Evolutionary conservation across 345 rosid genomes (phyloP).

Genomic region (Salix dunnii): DNA sequence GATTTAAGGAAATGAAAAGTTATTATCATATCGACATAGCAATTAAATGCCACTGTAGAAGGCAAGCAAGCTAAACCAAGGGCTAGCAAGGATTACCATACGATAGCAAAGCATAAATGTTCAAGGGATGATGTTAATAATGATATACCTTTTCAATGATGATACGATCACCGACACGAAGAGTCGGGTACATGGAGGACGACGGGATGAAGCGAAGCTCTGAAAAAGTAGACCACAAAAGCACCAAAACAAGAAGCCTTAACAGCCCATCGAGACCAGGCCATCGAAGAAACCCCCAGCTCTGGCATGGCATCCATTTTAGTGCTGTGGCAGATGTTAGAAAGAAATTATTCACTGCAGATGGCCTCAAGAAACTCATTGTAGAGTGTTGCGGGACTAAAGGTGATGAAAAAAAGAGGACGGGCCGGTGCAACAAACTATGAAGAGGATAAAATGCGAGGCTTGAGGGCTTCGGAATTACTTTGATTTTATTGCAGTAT

Average conservation of each 20-base stretch:
- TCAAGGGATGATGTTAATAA: too few relatives aligned
- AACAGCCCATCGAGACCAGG: slow-evolving; percentile 39
- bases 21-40: too few relatives aligned
- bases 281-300: slow-evolving; percentile 40
- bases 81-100: too few relatives aligned
- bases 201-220: slow-evolving; percentile 39
- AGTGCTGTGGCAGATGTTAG: slow-evolving; percentile 5
- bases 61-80: too few relatives aligned
- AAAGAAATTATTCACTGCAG: slow-evolving; percentile 21
- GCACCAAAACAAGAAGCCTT: slow-evolving; percentile 22
- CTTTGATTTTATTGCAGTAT: too few relatives aligned
- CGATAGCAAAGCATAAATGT: not conserved
- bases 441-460: not conserved
- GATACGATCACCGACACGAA: slow-evolving; percentile 44
- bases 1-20: too few relatives aligned
- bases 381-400: not conserved
- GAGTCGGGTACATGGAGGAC: slow-evolving; percentile 47
- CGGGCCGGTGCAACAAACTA: not conserved
- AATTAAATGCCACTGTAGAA: too few relatives aligned
- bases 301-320: slow-evolving; percentile 48
- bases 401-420: too few relatives aligned
- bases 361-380: slow-evolving; percentile 44
- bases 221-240: slow-evolving; percentile 38
- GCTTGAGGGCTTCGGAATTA: not conserved
- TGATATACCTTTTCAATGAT: slow-evolving; percentile 38